Evolutionary conservation across 2,329 filamentous ascomycete species (phyloP).

Genomic region (Penicillium crustosum): DNA sequence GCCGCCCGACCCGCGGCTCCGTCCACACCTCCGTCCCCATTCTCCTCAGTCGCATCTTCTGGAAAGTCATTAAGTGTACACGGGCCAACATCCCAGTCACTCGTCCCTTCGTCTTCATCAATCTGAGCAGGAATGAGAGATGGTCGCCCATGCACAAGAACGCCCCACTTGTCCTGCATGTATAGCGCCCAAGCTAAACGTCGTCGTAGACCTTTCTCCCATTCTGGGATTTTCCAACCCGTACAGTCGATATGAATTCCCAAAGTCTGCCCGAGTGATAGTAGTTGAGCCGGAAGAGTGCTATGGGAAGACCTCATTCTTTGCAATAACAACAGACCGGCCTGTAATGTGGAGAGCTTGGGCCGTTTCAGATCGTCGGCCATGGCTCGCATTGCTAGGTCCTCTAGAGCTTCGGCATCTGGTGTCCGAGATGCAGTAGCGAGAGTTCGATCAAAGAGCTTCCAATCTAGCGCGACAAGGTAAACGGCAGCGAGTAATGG

Average conservation of each 20-base stretch:
- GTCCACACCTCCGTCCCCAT: neutral
- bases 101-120: neutral
- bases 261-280: neutral
- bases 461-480: neutral
- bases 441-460: neutral
- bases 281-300: neutral
- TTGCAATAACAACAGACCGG: neutral
- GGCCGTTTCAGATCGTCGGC: neutral
- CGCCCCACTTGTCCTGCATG: constrained; percentile 57
- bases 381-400: neutral
- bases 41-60: neutral
- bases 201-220: constrained; percentile 63
- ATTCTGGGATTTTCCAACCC: constrained; percentile 61
- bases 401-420: neutral
- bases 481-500: neutral
- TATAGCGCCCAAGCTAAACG: constrained; percentile 64
- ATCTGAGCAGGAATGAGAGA: constrained; percentile 42
- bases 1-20: neutral
- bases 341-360: neutral
- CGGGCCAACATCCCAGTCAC: neutral
- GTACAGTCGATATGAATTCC: constrained; percentile 57
- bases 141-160: constrained; percentile 60
- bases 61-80: neutral
- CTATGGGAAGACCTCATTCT: neutral
- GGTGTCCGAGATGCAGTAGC: neutral